Conservation (phyloP, 345 rosid genomes). For the Syzygium aqueum region DNA sequence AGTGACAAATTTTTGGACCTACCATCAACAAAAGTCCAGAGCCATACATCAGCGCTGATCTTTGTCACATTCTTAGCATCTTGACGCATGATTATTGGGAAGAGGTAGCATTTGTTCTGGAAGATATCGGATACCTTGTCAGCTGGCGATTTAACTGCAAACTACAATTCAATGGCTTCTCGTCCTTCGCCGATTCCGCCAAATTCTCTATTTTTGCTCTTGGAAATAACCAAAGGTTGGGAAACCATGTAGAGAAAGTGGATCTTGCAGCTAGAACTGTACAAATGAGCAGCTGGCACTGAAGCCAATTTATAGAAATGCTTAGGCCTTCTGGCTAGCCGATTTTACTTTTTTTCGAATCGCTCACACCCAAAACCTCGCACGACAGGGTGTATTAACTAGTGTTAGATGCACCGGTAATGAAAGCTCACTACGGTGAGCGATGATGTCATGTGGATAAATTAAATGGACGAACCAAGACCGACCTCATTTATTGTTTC, state of each 20-base stretch:
- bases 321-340: background rate
- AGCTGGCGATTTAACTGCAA: no score
- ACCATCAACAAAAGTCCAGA: no score
- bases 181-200: accelerated
- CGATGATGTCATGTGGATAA: background rate
- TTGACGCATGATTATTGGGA: no score
- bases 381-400: background rate
- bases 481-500: background rate
- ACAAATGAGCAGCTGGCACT: background rate
- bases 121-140: no score
- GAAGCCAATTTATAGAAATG: background rate
- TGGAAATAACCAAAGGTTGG: background rate
- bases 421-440: background rate
- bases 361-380: background rate
- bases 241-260: background rate
- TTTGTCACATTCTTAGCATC: no score
- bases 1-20: no score
- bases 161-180: no score
- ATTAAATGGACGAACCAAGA: background rate
- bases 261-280: background rate
- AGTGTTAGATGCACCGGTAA: background rate
- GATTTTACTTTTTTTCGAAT: background rate
- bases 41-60: no score
- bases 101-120: no score
- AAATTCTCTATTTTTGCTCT: background rate